Conservation (phyloP, 768 basidiomycete genomes). For the Pleurotus ostreatus region DNA sequence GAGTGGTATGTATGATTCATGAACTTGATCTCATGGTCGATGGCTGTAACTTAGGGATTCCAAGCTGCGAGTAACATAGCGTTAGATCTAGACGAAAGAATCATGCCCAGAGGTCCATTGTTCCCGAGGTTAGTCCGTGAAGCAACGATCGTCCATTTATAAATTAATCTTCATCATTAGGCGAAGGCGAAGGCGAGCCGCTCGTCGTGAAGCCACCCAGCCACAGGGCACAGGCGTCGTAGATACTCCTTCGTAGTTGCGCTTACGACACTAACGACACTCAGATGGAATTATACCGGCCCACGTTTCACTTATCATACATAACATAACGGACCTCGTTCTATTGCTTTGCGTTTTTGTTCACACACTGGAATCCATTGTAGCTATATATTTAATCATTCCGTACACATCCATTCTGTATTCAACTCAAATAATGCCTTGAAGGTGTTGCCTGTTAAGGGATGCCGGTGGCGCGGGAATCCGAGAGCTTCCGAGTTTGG, state of each 20-base stretch:
- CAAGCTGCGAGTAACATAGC: slow-evolving; percentile 92
- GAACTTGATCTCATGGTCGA: too few species aligned
- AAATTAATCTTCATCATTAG: slow-evolving; percentile 7
- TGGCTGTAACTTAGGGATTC: slow-evolving; percentile 49
- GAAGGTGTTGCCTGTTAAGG: not conserved
- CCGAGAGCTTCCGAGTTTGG: slow-evolving; percentile 39
- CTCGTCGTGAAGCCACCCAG: not conserved
- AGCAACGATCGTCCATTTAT: too few species aligned
- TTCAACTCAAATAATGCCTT: too few species aligned
- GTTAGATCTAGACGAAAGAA: slow-evolving; percentile 85
- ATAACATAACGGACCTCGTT: not conserved
- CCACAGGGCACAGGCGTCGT: not conserved
- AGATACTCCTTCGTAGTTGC: too few species aligned
- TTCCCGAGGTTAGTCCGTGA: slow-evolving; percentile 64
- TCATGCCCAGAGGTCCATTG: slow-evolving; percentile 88
- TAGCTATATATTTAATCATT: too few species aligned
- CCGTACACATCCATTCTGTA: too few species aligned
- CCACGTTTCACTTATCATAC: too few species aligned
- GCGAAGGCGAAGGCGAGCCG: slow-evolving; percentile 11
- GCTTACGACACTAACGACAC: too few species aligned
- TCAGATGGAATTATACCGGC: too few species aligned
- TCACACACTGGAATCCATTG: not conserved
- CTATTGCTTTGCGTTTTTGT: not conserved
- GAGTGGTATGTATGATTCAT: slow-evolving; percentile 61
- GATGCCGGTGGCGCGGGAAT: slow-evolving; percentile 19